Evolutionary conservation across 2,329 filamentous ascomycete species (phyloP), one percentile per base, ranked within the genome.

Genomic region (Trichoderma sp.): DNA sequence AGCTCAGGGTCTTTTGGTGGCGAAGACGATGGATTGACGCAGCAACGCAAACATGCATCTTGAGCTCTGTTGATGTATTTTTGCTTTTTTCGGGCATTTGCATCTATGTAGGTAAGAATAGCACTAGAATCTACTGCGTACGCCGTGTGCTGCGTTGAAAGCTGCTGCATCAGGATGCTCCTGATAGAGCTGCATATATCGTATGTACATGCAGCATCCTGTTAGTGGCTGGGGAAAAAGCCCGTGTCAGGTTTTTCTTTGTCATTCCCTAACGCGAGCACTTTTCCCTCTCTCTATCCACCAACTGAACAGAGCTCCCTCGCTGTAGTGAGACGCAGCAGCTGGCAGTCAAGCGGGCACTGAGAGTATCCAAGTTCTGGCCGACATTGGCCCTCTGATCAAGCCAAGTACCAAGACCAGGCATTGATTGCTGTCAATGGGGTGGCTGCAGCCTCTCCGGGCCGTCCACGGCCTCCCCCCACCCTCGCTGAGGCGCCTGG

Each of bases 361-460:
- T 34, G 32, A 34, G 11, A 34, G 14, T 34, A 34, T 3, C 10
- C 7, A 32, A 32, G 13, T 3, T 34, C 32, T 2, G 13, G 11
- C 32, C 5, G 11, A 34, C 32, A 34, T 14, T 34, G 32, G 7
- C 10, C 39, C 46, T n/a, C n/a, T n/a, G n/a, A n/a, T n/a, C n/a
- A n/a, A n/a, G n/a, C n/a, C n/a, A n/a, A n/a, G n/a, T n/a, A n/a
- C n/a, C n/a, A 24, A 4, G 32, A 11, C 32, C 32, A 34, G 32
- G 13, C 10, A 59, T 3, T 37, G 26, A 32, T 28, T 51, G 6
- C 21, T 21, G n/a, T 16, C 24, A 16, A 68, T 68, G 65, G 55
- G 65, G 56, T 60, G 65, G 58, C 55, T 68, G 65, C 65, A 68
- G 65, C 65, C 65, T 60, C 65, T 68, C 65, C 65, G 58, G 65